phyloP scores from a whole-genome alignment of 108 stramenopile genomes.

The Conticribra weissflogii region DNA sequence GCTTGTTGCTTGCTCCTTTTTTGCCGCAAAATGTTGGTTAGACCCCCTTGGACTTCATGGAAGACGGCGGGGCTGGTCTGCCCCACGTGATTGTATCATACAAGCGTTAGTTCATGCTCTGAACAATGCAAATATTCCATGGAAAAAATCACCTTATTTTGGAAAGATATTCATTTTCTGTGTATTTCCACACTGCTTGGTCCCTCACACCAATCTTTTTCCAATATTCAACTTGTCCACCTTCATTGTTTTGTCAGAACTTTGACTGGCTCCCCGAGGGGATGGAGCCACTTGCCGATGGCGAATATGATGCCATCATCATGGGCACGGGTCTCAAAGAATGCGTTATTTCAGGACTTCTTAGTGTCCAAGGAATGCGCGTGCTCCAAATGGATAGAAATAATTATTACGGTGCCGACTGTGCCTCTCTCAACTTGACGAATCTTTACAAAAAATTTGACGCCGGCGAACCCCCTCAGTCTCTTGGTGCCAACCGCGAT shows the following conservation, averaged over 20 bases:
- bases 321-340: constrained; percentile 99
- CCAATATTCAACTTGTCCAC: background rate
- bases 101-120: too few species aligned
- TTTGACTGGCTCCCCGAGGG: constrained; percentile 94
- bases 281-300: constrained; percentile 96
- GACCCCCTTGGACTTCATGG: too few species aligned
- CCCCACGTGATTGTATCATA: too few species aligned
- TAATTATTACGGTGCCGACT: constrained; percentile 98
- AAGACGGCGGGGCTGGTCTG: too few species aligned
- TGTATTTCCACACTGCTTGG: background rate
- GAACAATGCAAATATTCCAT: too few species aligned
- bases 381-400: constrained; percentile 98
- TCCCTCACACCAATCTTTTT: background rate
- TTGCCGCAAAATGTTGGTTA: too few species aligned
- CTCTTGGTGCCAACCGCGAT: constrained; percentile 91
- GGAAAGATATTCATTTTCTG: background rate
- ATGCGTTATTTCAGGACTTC: constrained; percentile 97
- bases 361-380: constrained; percentile 91
- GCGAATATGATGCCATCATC: constrained; percentile 99
- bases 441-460: constrained; percentile 97
- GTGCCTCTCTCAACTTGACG: constrained; percentile 96
- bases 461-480: constrained; percentile 77
- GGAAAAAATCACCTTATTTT: too few species aligned
- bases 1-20: too few species aligned
- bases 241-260: constrained; percentile 32